A percentile compares a stretch with the other conserved stretches of the same genome.
Conservation (phyloP, 1,139 yeast genomes). For the Arxiozyma bovina region DNA sequence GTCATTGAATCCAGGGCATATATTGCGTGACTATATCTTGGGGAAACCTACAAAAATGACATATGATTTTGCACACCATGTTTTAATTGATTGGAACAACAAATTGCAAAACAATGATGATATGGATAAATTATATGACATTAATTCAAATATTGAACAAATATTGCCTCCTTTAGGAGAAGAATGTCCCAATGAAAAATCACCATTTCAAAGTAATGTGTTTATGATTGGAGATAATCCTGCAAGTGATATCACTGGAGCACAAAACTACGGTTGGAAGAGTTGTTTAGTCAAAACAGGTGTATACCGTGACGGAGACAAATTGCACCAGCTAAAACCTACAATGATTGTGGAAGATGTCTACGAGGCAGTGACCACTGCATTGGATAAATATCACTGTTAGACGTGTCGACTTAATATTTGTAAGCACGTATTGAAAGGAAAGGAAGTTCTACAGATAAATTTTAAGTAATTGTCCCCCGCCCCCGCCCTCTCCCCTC, state of each 20-base stretch:
- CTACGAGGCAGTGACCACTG: conserved; percentile 31
- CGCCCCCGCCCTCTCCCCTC: no score
- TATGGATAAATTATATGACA: conserved; percentile 2
- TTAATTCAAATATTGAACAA: conserved; percentile 15
- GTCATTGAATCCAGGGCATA: conserved; percentile 44
- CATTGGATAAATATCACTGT: conserved; percentile 17
- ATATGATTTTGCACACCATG: conserved; percentile 75
- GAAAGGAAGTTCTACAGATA: no score
- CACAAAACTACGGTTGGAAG: conserved; percentile 80
- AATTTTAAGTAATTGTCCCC: no score
- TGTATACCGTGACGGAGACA: conserved; percentile 66
- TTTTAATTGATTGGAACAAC: conserved; percentile 51
- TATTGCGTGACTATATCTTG: conserved; percentile 49
- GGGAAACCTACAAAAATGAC: conserved; percentile 83
- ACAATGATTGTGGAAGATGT: conserved; percentile 35
- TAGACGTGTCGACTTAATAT: no score
- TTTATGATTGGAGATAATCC: conserved; percentile 98
- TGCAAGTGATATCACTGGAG: conserved; percentile 84
- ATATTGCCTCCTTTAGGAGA: conserved; percentile 20
- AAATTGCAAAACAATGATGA: conserved; percentile 26
- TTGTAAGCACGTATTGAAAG: no score
- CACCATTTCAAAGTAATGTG: conserved; percentile 41
- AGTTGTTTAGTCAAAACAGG: conserved; percentile 80
- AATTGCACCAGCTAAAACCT: conserved; percentile 33
- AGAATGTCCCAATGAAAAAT: conserved; percentile 12